These are phyloP conservation scores for Eucalyptus guilfoylei DNA, from an alignment of 345 rosid species.

Conservation along the genomic window DNA sequence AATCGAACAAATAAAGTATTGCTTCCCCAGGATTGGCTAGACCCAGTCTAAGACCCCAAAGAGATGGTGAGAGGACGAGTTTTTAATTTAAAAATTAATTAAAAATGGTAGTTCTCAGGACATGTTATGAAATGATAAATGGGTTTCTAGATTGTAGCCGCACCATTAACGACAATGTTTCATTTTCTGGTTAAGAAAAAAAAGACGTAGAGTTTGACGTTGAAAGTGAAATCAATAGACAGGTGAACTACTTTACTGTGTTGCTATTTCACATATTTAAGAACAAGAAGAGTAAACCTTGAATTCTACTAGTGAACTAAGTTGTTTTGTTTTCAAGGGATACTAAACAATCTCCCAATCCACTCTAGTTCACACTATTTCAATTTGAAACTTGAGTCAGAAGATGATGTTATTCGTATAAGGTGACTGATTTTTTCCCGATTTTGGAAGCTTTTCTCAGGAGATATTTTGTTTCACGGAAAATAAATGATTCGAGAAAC, in stretches of 20 bases:
- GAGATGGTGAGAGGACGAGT: background rate
- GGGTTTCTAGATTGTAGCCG: background rate
- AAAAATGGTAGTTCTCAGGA: background rate
- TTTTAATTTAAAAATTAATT: background rate
- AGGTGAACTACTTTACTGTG: background rate
- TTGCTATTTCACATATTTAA: background rate
- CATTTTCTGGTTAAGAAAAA: background rate
- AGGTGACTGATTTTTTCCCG: background rate
- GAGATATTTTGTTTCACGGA: rapidly evolving
- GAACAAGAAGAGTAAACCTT: background rate
- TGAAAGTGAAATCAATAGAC: background rate
- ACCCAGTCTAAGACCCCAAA: background rate
- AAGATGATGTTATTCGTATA: background rate
- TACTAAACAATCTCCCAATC: background rate
- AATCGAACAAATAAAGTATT: background rate
- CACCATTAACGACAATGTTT: background rate
- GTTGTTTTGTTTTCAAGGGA: background rate
- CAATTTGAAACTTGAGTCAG: background rate
- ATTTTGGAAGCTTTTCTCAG: background rate
- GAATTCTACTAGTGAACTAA: background rate
- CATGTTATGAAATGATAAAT: background rate
- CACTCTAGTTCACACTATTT: background rate
- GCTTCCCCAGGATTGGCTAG: background rate
- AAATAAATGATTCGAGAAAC: background rate
- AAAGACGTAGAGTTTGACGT: background rate